Percentiles rank a stretch among this genome's conserved stretches.
Conservation (phyloP, 2,329 filamentous ascomycete genomes). For the Penicillium sp. region DNA sequence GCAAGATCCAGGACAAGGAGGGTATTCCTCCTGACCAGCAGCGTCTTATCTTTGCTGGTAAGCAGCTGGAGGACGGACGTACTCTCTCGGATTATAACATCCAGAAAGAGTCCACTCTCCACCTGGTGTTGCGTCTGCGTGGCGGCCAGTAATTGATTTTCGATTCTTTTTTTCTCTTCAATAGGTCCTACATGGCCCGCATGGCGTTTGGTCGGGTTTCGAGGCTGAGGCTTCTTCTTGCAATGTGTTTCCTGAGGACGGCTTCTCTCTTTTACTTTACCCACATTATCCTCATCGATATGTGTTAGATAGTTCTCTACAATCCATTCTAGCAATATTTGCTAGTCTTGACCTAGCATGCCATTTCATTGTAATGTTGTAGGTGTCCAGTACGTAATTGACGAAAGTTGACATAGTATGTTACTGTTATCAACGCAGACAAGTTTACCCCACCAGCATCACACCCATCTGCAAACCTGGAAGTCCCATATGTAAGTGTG, state of each 20-base stretch:
- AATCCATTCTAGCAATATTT: constrained; percentile 6
- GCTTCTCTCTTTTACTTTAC: constrained; percentile 26
- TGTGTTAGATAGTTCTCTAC: constrained; percentile 11
- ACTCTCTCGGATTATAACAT: constrained; percentile 57
- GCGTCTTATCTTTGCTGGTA: constrained; percentile 68
- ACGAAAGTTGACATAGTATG: no score
- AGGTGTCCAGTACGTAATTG: neutral
- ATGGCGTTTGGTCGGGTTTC: constrained; percentile 41
- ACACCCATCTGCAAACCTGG: neutral
- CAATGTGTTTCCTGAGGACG: constrained; percentile 19
- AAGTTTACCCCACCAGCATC: neutral
- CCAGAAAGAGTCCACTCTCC: constrained; percentile 63
- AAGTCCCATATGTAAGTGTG: neutral
- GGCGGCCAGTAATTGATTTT: constrained; percentile 43
- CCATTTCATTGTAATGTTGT: neutral
- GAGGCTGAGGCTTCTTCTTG: constrained; percentile 28
- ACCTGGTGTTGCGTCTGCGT: constrained; percentile 54
- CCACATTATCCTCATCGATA: constrained; percentile 5
- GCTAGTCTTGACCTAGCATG: neutral
- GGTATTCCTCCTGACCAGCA: constrained; percentile 70
- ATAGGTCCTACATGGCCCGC: constrained; percentile 33
- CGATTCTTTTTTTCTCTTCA: constrained; percentile 25
- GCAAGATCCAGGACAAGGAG: constrained; percentile 80
- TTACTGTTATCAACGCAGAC: neutral
- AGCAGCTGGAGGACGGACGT: constrained; percentile 58